Conservation (phyloP, 2,329 filamentous ascomycete genomes). For the Penicillium freii region DNA sequence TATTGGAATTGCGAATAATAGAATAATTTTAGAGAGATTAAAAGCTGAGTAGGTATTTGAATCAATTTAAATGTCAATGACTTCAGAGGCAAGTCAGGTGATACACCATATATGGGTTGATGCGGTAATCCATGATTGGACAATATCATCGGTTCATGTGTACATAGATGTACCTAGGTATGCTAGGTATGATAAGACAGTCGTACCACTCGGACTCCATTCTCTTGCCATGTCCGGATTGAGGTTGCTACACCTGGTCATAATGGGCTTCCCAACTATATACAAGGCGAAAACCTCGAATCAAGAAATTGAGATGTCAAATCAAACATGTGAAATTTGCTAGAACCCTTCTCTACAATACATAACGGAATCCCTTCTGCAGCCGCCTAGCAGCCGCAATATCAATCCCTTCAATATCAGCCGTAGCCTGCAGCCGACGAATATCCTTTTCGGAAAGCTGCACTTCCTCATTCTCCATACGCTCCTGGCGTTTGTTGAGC, state of each 20-base stretch:
- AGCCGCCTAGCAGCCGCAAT: slow-evolving; percentile 49
- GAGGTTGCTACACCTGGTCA: too few relatives aligned
- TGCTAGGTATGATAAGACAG: neutral
- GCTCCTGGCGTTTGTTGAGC: slow-evolving; percentile 52
- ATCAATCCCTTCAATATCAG: slow-evolving; percentile 52
- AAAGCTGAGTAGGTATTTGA: neutral
- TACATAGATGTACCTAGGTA: too few relatives aligned
- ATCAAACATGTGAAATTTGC: neutral
- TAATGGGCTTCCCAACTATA: too few relatives aligned
- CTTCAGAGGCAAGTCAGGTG: slow-evolving; percentile 5
- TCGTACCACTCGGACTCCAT: neutral
- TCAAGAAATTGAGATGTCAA: neutral
- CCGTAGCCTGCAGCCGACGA: slow-evolving; percentile 49
- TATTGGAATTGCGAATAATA: neutral
- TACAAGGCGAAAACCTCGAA: too few relatives aligned
- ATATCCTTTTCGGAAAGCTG: slow-evolving; percentile 50
- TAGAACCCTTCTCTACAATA: slow-evolving; percentile 34
- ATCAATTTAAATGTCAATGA: slow-evolving; percentile 2
- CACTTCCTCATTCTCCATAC: slow-evolving; percentile 50
- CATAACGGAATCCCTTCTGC: slow-evolving; percentile 57
- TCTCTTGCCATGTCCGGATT: neutral
- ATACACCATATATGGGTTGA: neutral
- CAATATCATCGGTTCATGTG: neutral
- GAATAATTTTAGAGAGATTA: neutral
- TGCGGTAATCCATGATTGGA: slow-evolving; percentile 1